These are phyloP conservation scores for Vigna mungo DNA, from an alignment of 306 rosid genomes.

Conservation along the genomic window DNA sequence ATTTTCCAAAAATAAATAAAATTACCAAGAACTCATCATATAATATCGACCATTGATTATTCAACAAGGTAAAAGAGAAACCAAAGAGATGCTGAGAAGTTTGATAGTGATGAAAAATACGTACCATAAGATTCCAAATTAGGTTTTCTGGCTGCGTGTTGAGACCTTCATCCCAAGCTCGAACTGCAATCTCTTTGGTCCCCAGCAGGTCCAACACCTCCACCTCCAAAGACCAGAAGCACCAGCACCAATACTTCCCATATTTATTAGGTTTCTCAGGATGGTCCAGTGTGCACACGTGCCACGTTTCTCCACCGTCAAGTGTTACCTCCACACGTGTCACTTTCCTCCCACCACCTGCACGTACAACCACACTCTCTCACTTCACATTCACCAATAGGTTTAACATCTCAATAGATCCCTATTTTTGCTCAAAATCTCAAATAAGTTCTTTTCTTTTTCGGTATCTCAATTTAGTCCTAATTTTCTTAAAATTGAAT, in stretches of 20 bases:
- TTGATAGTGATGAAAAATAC: background rate
- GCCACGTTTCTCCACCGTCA: slow-evolving; percentile 87
- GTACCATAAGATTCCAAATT: slow-evolving; percentile 91
- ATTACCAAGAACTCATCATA: background rate
- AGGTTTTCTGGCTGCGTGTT: slow-evolving; percentile 93
- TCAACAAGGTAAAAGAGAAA: background rate
- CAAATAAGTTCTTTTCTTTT: too few species aligned
- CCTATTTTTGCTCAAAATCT: too few species aligned
- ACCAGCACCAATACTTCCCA: slow-evolving; percentile 97
- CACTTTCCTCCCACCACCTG: slow-evolving; percentile 93
- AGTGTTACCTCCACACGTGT: slow-evolving; percentile 85
- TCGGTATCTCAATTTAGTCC: too few species aligned
- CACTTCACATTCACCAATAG: background rate
- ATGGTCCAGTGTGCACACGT: slow-evolving; percentile 61
- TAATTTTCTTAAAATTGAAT: too few species aligned
- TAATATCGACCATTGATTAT: background rate
- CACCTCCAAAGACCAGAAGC: slow-evolving; percentile 88
- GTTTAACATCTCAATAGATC: too few species aligned
- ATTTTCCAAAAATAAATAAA: too few species aligned
- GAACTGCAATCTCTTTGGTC: slow-evolving; percentile 80
- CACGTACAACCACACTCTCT: background rate
- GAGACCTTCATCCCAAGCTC: slow-evolving; percentile 90
- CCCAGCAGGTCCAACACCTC: slow-evolving; percentile 74
- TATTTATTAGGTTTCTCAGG: slow-evolving; percentile 70
- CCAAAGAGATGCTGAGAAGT: background rate